phyloP scores from a whole-genome alignment of 129 eudicot species.

The Centaurea solstitialis region DNA sequence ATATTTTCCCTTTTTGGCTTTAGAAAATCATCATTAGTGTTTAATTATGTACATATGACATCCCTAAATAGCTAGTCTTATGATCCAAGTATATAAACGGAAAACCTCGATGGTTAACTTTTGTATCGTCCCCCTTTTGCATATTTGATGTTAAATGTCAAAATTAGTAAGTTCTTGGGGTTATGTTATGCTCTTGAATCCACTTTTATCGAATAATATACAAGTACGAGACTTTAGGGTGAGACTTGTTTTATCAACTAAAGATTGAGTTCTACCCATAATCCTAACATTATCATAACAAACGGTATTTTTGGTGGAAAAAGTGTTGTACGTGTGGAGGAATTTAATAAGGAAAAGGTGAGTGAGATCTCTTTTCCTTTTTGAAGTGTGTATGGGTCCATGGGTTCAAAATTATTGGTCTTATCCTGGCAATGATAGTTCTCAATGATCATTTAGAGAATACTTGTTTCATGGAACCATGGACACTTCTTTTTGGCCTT shows the following conservation, averaged over 20 bases:
- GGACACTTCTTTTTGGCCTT: slow-evolving; percentile 27
- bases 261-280: no score
- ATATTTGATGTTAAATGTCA: neutral
- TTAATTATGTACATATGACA: slow-evolving; percentile 28
- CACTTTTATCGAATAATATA: neutral
- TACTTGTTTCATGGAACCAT: slow-evolving; percentile 22
- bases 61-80: neutral
- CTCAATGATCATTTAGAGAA: slow-evolving; percentile 21
- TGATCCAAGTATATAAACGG: neutral
- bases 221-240: neutral
- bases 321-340: slow-evolving; percentile 10
- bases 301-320: neutral
- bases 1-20: neutral
- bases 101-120: neutral
- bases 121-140: neutral
- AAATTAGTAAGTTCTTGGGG: neutral
- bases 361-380: slow-evolving; percentile 12
- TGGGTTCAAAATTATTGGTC: slow-evolving; percentile 23
- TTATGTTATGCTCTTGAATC: neutral
- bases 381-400: slow-evolving; percentile 15
- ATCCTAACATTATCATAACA: neutral
- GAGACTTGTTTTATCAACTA: no score
- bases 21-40: slow-evolving; percentile 7
- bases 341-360: slow-evolving; percentile 10
- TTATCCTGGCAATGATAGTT: slow-evolving; percentile 4